These are phyloP conservation scores for Laburnicola sp. DNA, from an alignment of 2,329 filamentous ascomycete genomes.

Conservation along the genomic window DNA sequence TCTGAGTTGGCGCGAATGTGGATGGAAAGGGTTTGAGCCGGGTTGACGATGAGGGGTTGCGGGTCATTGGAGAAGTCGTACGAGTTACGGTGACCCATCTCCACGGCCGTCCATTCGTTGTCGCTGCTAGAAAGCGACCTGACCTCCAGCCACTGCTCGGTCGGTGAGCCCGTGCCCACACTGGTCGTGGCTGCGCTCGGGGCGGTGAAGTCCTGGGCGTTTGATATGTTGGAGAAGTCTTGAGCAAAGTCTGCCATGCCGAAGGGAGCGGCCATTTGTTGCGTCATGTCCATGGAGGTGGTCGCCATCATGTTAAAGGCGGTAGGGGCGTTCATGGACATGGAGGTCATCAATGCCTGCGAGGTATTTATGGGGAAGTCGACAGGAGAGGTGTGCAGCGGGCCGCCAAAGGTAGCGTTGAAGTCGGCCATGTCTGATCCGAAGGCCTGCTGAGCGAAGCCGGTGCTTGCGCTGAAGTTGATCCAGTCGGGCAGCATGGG, in stretches of 20 bases:
- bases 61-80: slow-evolving; percentile 66
- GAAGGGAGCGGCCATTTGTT: slow-evolving; percentile 39
- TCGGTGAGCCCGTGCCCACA: slow-evolving; percentile 66
- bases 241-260: slow-evolving; percentile 70
- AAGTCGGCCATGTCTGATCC: slow-evolving; percentile 41
- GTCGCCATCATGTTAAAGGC: slow-evolving; percentile 48
- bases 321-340: slow-evolving; percentile 46
- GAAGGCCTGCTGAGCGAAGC: slow-evolving; percentile 36
- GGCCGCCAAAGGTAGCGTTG: slow-evolving; percentile 44
- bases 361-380: slow-evolving; percentile 51
- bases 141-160: slow-evolving; percentile 81
- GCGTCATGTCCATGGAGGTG: slow-evolving; percentile 49
- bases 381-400: slow-evolving; percentile 51
- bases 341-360: slow-evolving; percentile 45
- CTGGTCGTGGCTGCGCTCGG: slow-evolving; percentile 37
- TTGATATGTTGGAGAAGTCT: slow-evolving; percentile 61
- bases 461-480: slow-evolving; percentile 43
- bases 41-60: slow-evolving; percentile 78
- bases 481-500: slow-evolving; percentile 49
- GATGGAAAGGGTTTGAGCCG: slow-evolving; percentile 82
- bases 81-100: slow-evolving; percentile 65
- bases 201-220: slow-evolving; percentile 51
- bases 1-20: slow-evolving; percentile 87
- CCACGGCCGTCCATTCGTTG: slow-evolving; percentile 83
- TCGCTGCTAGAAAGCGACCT: slow-evolving; percentile 83